Percentiles rank a stretch among this genome's conserved stretches.
phyloP scores from a whole-genome alignment of 495 filamentous ascomycete species.

The Glonium stellatum region DNA sequence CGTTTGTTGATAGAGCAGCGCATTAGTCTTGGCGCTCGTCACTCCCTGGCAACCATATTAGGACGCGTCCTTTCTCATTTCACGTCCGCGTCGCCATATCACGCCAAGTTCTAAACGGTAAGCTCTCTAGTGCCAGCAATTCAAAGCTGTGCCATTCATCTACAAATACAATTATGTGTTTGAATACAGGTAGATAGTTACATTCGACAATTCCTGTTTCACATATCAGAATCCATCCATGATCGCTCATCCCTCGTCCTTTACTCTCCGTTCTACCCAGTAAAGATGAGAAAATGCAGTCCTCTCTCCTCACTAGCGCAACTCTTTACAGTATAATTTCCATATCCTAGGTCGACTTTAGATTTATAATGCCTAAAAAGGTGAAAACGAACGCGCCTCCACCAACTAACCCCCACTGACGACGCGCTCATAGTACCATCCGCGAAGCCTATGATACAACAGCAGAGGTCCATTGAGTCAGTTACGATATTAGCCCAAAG shows the following conservation, averaged over 20 bases:
- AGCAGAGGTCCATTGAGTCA: slow-evolving; percentile 11
- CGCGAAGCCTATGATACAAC: slow-evolving; percentile 5
- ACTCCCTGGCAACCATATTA: not conserved
- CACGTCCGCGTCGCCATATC: not conserved
- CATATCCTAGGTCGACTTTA: too few relatives aligned
- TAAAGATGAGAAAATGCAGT: too few relatives aligned
- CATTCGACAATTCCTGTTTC: too few relatives aligned
- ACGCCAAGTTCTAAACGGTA: not conserved
- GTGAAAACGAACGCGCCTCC: slow-evolving; percentile 9
- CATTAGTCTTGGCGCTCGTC: not conserved
- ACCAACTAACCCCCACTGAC: slow-evolving; percentile 2
- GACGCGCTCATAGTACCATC: slow-evolving; percentile 10
- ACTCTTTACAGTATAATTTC: too few relatives aligned
- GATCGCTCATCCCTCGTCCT: too few relatives aligned
- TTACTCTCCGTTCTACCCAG: too few relatives aligned
- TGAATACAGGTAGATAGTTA: too few relatives aligned
- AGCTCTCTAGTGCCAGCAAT: not conserved
- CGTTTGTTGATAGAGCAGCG: too few relatives aligned
- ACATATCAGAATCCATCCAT: too few relatives aligned
- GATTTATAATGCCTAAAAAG: slow-evolving; percentile 3
- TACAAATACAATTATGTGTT: too few relatives aligned
- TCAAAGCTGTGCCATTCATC: not conserved
- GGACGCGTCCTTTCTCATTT: not conserved
- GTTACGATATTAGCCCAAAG: slow-evolving; percentile 18
- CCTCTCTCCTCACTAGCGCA: too few relatives aligned